phyloP scores from a whole-genome alignment of 2,329 filamentous ascomycete species.

The Colletotrichum simmondsii region DNA sequence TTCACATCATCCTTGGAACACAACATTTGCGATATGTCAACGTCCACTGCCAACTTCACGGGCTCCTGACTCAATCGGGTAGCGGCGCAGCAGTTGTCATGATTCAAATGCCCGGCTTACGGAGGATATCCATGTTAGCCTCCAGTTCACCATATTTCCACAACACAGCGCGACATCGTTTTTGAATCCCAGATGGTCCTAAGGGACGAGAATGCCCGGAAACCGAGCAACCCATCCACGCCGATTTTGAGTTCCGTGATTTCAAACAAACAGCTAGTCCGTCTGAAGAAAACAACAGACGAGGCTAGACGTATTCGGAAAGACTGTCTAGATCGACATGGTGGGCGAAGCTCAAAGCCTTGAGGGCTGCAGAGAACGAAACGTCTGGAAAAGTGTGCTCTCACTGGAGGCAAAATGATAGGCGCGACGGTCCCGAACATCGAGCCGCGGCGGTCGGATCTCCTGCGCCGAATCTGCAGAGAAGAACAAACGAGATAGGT shows the following conservation, averaged over 20 bases:
- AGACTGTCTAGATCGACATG: background rate
- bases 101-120: background rate
- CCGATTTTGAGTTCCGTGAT: background rate
- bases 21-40: background rate
- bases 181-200: background rate
- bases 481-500: background rate
- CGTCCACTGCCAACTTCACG: background rate
- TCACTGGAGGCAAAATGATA: background rate
- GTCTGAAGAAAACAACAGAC: background rate
- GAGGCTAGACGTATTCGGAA: background rate
- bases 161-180: background rate
- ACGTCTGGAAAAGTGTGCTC: background rate
- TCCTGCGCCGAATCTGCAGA: background rate
- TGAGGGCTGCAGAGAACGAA: background rate
- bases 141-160: background rate
- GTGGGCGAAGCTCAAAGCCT: background rate
- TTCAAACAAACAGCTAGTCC: background rate
- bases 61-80: background rate
- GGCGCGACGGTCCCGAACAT: background rate
- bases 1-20: background rate
- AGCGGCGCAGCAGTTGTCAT: background rate
- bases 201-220: background rate
- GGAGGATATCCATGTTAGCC: background rate
- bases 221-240: background rate
- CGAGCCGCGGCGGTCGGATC: background rate